A percentile compares a stretch with the other conserved stretches of the same genome.
Conservation (phyloP, 2,329 filamentous ascomycete species). For the Curvularia hawaiiensis region DNA sequence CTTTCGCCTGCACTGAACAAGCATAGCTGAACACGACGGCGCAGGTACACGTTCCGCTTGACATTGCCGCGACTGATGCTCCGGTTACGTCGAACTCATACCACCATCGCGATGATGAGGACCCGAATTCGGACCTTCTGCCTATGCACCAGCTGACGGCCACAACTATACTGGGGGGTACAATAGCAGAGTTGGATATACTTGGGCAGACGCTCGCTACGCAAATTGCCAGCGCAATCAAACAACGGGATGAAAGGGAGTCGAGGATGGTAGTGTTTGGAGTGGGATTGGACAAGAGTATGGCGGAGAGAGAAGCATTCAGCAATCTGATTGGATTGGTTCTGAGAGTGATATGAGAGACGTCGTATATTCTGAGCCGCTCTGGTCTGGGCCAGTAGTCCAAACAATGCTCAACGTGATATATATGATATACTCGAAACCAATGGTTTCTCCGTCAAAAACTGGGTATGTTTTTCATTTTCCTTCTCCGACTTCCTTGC, state of each 20-base stretch:
- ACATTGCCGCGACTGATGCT: conserved; percentile 70
- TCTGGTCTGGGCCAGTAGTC: not conserved
- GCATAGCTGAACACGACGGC: not conserved
- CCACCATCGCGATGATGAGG: conserved; percentile 53
- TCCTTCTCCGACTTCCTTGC: not conserved
- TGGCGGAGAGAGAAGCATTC: conserved; percentile 56
- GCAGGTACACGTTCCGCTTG: conserved; percentile 79
- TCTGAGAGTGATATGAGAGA: conserved; percentile 44
- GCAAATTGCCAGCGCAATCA: conserved; percentile 82
- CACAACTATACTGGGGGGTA: conserved; percentile 83
- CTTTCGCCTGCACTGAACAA: not conserved
- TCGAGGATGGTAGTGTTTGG: conserved; percentile 64
- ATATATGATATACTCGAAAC: not conserved
- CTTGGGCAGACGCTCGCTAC: conserved; percentile 87
- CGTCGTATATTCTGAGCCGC: conserved; percentile 2
- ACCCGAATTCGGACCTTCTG: conserved; percentile 57
- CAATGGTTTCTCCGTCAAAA: conserved; percentile 3
- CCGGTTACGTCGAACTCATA: conserved; percentile 54
- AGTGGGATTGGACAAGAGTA: conserved; percentile 58
- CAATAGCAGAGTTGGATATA: conserved; percentile 77
- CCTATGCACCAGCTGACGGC: conserved; percentile 84
- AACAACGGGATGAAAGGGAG: conserved; percentile 70
- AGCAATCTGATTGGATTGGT: conserved; percentile 51
- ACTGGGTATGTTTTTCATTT: conserved; percentile 9
- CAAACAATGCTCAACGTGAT: conserved; percentile 5